Evolutionary conservation across 495 filamentous ascomycete genomes (phyloP).

Genomic region (Aspergillus baeticus): DNA sequence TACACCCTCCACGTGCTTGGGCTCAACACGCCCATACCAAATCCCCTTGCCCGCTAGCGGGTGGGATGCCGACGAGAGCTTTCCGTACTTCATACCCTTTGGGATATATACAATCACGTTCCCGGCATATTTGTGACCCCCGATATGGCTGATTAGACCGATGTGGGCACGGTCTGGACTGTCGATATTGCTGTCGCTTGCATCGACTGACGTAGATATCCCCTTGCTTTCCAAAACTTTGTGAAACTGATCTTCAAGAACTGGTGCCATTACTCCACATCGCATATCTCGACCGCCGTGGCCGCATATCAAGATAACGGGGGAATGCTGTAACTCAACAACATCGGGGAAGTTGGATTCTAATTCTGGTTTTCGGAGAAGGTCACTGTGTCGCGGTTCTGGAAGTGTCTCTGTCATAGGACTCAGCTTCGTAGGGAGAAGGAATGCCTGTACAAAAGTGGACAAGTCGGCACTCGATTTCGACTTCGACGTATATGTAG

Average conservation of each 20-base stretch:
- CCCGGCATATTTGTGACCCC: constrained; percentile 90
- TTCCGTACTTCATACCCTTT: constrained; percentile 39
- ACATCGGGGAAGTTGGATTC: constrained; percentile 36
- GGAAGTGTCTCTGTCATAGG: constrained; percentile 53
- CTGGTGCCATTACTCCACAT: constrained; percentile 77
- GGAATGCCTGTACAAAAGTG: constrained; percentile 38
- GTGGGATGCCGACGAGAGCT: constrained; percentile 26
- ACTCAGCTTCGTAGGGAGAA: constrained; percentile 58
- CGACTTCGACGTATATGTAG: constrained; percentile 23
- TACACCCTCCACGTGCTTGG: constrained; percentile 82
- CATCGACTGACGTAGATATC: constrained; percentile 18
- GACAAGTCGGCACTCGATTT: constrained; percentile 22
- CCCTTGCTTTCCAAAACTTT: constrained; percentile 39
- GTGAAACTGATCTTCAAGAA: constrained; percentile 68
- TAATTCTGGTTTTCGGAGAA: constrained; percentile 31
- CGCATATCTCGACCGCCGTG: constrained; percentile 76
- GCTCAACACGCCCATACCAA: constrained; percentile 91
- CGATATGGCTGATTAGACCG: constrained; percentile 81
- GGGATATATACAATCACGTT: constrained; percentile 93
- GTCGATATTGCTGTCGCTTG: constrained; percentile 23
- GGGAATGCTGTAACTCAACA: constrained; percentile 58
- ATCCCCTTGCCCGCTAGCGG: constrained; percentile 77
- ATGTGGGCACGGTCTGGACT: constrained; percentile 51
- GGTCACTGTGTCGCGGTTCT: constrained; percentile 24
- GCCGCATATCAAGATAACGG: constrained; percentile 79